Conservation (phyloP, 2,329 filamentous ascomycete species). For the Blumeriella jaapii region DNA sequence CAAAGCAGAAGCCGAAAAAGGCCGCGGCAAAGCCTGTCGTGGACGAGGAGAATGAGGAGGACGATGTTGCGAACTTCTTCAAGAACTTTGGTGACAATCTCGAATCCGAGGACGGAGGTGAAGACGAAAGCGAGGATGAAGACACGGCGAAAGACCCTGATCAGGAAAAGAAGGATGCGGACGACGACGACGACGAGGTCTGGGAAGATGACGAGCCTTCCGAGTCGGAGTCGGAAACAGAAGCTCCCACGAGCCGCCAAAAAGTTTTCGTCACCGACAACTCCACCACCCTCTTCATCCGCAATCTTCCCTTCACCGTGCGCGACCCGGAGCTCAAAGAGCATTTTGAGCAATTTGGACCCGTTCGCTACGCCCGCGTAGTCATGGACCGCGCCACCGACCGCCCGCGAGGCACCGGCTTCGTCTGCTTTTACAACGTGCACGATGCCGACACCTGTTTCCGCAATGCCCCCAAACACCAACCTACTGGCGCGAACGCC, state of each 20-base stretch:
- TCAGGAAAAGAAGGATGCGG: constrained; percentile 31
- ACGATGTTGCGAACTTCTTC: constrained; percentile 29
- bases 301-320: constrained; percentile 84
- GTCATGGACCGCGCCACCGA: constrained; percentile 81
- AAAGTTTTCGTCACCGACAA: constrained; percentile 44
- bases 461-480: constrained; percentile 55
- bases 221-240: constrained; percentile 28
- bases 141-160: constrained; percentile 28
- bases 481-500: constrained; percentile 30
- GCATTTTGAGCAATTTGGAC: constrained; percentile 82
- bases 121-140: constrained; percentile 28
- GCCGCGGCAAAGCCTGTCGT: constrained; percentile 6
- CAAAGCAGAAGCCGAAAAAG: constrained; percentile 12
- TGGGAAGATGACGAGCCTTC: constrained; percentile 38
- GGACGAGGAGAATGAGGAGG: constrained; percentile 25
- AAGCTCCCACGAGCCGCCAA: constrained; percentile 23
- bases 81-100: constrained; percentile 26
- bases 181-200: constrained; percentile 22
- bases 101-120: constrained; percentile 29
- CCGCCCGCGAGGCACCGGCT: constrained; percentile 81
- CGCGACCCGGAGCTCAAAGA: constrained; percentile 72
- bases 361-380: constrained; percentile 80
- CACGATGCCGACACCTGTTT: constrained; percentile 70
- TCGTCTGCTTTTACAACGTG: constrained; percentile 79
- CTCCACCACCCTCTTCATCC: constrained; percentile 74